Percentiles rank a stretch among this genome's conserved stretches.
phyloP scores from a whole-genome alignment of 2,329 filamentous ascomycete species.

The Coniella vitis region DNA sequence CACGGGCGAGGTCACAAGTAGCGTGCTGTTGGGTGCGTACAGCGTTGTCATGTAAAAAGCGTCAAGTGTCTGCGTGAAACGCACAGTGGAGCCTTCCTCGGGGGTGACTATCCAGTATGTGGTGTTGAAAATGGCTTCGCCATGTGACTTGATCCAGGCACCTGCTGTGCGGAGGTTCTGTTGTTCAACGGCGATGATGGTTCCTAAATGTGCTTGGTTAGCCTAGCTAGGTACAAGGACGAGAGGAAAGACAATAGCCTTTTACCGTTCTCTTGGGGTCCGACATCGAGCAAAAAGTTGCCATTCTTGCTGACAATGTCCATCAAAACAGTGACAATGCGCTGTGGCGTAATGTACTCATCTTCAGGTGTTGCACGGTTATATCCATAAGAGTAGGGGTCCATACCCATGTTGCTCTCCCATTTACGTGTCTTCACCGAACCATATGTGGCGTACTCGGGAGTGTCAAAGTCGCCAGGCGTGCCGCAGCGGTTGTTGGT shows the following conservation, averaged over 20 bases:
- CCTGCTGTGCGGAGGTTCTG: conserved; percentile 44
- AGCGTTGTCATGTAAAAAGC: conserved; percentile 47
- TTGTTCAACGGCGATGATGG: conserved; percentile 19
- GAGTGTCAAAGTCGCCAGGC: conserved; percentile 17
- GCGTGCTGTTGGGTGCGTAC: conserved; percentile 31
- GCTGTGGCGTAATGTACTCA: conserved; percentile 20
- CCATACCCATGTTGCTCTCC: conserved; percentile 19
- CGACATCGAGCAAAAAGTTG: conserved; percentile 25
- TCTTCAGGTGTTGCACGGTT: conserved; percentile 17
- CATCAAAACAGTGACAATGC: conserved; percentile 21
- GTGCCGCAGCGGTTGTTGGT: conserved; percentile 16
- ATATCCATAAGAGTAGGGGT: conserved; percentile 18
- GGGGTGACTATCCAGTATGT: conserved; percentile 45
- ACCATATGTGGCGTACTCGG: conserved; percentile 18
- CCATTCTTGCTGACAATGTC: conserved; percentile 26
- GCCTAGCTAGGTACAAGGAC: background rate
- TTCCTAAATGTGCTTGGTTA: background rate
- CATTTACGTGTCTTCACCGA: conserved; percentile 16
- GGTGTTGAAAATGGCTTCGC: conserved; percentile 50
- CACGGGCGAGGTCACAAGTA: conserved; percentile 36
- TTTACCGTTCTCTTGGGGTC: conserved; percentile 17
- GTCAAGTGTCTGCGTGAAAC: conserved; percentile 45
- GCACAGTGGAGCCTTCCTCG: conserved; percentile 34
- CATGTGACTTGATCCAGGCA: conserved; percentile 45
- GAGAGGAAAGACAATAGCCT: too few species aligned